Percentiles rank a stretch among this genome's conserved stretches.
These are phyloP conservation scores for Penicillium cosmopolitanum DNA, from an alignment of 495 filamentous ascomycete species.

Conservation along the genomic window DNA sequence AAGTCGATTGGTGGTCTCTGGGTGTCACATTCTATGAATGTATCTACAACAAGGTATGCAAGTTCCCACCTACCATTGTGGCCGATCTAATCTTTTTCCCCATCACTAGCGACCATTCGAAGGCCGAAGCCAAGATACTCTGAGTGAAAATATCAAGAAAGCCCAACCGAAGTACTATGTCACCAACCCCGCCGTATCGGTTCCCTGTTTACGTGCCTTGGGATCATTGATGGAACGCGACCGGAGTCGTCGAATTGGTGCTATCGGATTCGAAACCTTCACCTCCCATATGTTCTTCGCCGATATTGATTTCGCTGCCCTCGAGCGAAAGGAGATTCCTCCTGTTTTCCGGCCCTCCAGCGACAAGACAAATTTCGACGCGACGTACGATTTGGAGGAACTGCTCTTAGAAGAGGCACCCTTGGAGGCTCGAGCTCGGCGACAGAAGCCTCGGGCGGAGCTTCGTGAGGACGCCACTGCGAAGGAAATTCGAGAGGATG, in stretches of 20 bases:
- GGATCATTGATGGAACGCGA: constrained; percentile 80
- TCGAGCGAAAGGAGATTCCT: constrained; percentile 87
- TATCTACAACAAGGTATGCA: constrained; percentile 93
- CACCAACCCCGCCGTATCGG: constrained; percentile 85
- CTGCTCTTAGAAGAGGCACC: constrained; percentile 93
- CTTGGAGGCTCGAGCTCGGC: constrained; percentile 85
- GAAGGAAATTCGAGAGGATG: constrained; percentile 92
- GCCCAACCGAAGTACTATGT: constrained; percentile 84
- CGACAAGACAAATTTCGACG: constrained; percentile 99
- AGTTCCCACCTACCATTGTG: neutral
- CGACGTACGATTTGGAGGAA: constrained; percentile 96
- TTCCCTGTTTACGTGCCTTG: constrained; percentile 84
- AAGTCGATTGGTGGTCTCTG: constrained; percentile 98
- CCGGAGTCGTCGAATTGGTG: constrained; percentile 77
- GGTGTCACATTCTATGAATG: constrained; percentile 98
- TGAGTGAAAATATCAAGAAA: constrained; percentile 80
- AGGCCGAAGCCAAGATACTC: constrained; percentile 76
- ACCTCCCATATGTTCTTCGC: constrained; percentile 88
- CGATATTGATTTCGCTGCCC: constrained; percentile 78
- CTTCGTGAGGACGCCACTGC: constrained; percentile 93
- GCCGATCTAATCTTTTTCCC: constrained; percentile 31
- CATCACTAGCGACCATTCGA: constrained; percentile 78
- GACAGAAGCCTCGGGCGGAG: constrained; percentile 90
- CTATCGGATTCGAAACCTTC: constrained; percentile 76
- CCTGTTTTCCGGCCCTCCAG: constrained; percentile 90